A percentile compares a stretch with the other conserved stretches of the same genome.
phyloP scores from a whole-genome alignment of 2,329 filamentous ascomycete genomes.

The Tympanopsis confertula region DNA sequence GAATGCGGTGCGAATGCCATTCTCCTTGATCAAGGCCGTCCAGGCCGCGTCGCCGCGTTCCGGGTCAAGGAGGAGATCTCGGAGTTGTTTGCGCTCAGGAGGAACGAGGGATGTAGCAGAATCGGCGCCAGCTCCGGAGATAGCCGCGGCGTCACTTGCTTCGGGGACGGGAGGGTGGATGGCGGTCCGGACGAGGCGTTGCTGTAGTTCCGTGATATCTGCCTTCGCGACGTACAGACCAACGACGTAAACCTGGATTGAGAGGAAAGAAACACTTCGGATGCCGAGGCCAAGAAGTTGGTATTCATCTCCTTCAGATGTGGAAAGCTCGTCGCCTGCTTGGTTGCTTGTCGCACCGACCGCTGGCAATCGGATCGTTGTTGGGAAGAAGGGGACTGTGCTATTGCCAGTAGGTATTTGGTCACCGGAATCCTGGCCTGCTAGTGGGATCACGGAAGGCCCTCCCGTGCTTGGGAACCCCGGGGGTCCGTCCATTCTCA shows the following conservation, averaged over 20 bases:
- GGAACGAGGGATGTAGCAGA: neutral
- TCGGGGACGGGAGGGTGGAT: neutral
- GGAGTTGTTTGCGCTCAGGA: constrained; percentile 40
- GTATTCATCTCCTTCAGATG: constrained; percentile 33
- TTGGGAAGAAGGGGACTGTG: neutral
- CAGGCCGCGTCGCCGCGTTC: neutral
- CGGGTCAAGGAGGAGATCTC: neutral
- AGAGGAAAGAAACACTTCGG: constrained; percentile 51
- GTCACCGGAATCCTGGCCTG: neutral
- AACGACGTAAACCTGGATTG: constrained; percentile 58
- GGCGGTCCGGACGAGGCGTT: constrained; percentile 31
- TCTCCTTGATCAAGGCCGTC: neutral
- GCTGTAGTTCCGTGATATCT: constrained; percentile 47
- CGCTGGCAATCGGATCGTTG: neutral
- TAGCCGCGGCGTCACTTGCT: neutral
- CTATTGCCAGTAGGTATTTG: neutral
- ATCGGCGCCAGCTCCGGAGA: neutral
- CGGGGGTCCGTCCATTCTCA: constrained; percentile 24
- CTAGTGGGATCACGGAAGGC: constrained; percentile 14
- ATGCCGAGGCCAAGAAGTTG: constrained; percentile 53
- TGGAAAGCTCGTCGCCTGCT: neutral
- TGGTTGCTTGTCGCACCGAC: neutral
- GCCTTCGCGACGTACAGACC: constrained; percentile 53
- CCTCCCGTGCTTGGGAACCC: constrained; percentile 19
- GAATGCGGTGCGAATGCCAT: neutral